Evolutionary conservation across 352 stramenopile species (phyloP), one percentile per base, ranked within the genome.

Genomic region (Globisporangium mamillatum): DNA sequence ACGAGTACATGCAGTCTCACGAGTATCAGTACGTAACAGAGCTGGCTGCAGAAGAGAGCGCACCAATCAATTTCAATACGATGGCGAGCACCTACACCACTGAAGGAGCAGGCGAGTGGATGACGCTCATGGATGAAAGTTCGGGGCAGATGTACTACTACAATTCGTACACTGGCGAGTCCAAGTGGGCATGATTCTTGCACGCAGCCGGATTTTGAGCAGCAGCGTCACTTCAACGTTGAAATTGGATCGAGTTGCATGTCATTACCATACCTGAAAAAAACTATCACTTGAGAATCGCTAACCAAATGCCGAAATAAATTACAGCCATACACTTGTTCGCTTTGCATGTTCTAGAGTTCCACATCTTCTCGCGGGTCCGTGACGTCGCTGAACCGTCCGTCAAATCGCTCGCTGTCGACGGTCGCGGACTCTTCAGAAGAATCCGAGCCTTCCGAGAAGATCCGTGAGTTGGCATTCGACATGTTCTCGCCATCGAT

Each of bases 11-110:
- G 63, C 75, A 73, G 53, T 93, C 87, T 20, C 83, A 66, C 20
- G 87, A 95, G 68, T 95, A 93, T 63, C 75, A 92, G 62, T 95
- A 93, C 62, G 77, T 93, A 50, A 88, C 77, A 4, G 74, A 92
- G 57, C 72, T 86, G 22, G 56, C 68, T 1, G 67, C 58, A 1
- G 52, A 72, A 16, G 77, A 77, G 34, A 68, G 48, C 14, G 57
- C 54, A 14, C 55, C 54, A 16, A 63, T 27, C 25, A 66, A 72
- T 16, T 61, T 66, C 67, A 68, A 56, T 14, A 69, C 61, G 2
- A 55, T 71, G 12, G 63, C 48, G 1, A 50, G 41, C 16, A 50
- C 41, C 4, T 50, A 50, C 41, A n/a, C 41, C 41, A 50, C 41
- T n/a, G 66, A 64, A 24, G 63, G n/a, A 10, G 68, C 69, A 70